Evolutionary conservation across 352 stramenopile species (phyloP), one percentile per base, ranked within the genome.

Genomic region (Blastocystis sp.): DNA sequence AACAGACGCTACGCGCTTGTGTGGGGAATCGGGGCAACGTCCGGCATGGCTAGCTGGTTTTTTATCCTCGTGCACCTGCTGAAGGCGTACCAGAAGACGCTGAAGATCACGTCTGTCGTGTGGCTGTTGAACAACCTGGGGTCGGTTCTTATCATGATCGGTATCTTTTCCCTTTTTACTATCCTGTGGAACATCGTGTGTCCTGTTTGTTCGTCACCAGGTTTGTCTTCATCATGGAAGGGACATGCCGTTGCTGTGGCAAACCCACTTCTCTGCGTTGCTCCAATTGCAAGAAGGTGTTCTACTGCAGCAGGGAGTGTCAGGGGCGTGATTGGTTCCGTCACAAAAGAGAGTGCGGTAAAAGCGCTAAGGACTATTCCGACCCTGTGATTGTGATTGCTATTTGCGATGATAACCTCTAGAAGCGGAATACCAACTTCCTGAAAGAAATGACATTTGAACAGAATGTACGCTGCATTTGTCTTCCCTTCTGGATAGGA

Each of bases 121-220:
- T 81, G 71, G 71, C 9, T 63, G 12, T 12, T 81, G 19, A 81
- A 81, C n/a, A 65, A 81, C 62, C 41, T 81, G 13, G 71, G 71
- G 21, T 66, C 71, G 9, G 16, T 81, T n/a, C 71, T 81, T 16
- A 81, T 81, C 13, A n/a, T 81, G 24, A 35, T 81, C 66, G 71
- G 71, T 35, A 81, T 81, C 19, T 81, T 81, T 33, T 81, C 71
- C 3, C 59, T 81, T n/a, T 81, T 81, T 81, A 63, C 71, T 67
- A 81, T 81, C 62, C 4, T 81, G 13, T 81, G 71, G 71, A 81
- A 19, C 31, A 45, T 81, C 35, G 71, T 81, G 71, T 81, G 10
- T 45, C n/a, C 62, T 63, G 0, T 62, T 41, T 81, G 2, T 63
- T 81, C 62, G 9, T 69, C n/a, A 33, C n/a, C 29, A 74, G 26